Evolutionary conservation across 2,329 filamentous ascomycete species (phyloP), one percentile per base, ranked within the genome.

Genomic region (Sporothrix brunneoviolacea): DNA sequence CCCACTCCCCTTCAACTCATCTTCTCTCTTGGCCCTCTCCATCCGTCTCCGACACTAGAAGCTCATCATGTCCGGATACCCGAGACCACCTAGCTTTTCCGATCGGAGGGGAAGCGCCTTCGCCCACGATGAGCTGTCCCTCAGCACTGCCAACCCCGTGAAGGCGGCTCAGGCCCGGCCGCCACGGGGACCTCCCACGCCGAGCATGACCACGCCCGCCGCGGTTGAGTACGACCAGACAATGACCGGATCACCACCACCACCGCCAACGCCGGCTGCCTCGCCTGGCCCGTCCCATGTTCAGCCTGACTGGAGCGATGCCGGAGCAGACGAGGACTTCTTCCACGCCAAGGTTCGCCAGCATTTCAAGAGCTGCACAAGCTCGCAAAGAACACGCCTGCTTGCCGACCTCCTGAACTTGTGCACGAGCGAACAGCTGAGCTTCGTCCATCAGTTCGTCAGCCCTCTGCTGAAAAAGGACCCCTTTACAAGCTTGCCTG

Each of bases 381-480:
- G 84, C 21, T 79, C 82, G 1, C 86, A 91, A 67, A 82, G 88
- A 51, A 87, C 90, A 60, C 80, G 87, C 35, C 80, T 95, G 60
- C 73, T 98, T 53, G 88, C 88, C 45, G 91, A 95, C 64, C 74
- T 98, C 51, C 73, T 98, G 57, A 95, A 95, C 62, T 79, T 95
- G 59, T 98, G 93, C 71, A 94, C 94, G 59, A 96, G 88, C 61
- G 90, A 94, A 62, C 86, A 95, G 66, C 75, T 98, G 58, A 95
- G 90, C 68, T 97, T 96, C 64, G 91, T 98, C 18, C 89, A 94
- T 59, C 89, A 94, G 65, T 95, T 95, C 68, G 91, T 98, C 59
- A 91, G 89, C 65, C 93, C 93, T 24, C 72, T 94, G 55, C 71
- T 98, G 57, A 96, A 96, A 70, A 95, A 96, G 67, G 93, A 98